These are phyloP conservation scores for Uromyces viciae-fabae DNA, from an alignment of 1,284 basidiomycete genomes.

Conservation along the genomic window DNA sequence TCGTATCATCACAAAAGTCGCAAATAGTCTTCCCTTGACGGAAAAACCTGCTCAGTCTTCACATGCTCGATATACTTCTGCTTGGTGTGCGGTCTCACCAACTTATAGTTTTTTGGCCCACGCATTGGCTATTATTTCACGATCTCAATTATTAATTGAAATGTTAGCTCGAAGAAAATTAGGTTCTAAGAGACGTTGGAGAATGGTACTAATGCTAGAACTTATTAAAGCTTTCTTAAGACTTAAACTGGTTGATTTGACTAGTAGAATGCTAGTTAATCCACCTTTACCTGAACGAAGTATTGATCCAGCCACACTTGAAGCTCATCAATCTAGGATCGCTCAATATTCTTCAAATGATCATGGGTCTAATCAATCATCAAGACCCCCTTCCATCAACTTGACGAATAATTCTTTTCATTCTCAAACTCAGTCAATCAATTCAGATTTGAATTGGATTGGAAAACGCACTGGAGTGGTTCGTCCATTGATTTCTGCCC, in stretches of 20 bases:
- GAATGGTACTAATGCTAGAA: constrained; percentile 56
- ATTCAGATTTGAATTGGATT: constrained; percentile 44
- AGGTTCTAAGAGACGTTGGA: constrained; percentile 52
- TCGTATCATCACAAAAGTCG: constrained; percentile 53
- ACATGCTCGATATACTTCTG: constrained; percentile 66
- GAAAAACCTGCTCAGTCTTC: constrained; percentile 53
- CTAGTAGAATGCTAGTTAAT: constrained; percentile 53
- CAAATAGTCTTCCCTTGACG: constrained; percentile 42
- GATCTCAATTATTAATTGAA: constrained; percentile 75
- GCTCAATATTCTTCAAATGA: background rate
- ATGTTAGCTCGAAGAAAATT: constrained; percentile 69
- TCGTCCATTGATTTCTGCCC: constrained; percentile 24
- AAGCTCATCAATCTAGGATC: constrained; percentile 11
- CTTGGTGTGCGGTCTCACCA: constrained; percentile 68
- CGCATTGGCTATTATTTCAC: constrained; percentile 68
- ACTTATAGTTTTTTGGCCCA: constrained; percentile 73
- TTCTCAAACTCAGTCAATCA: constrained; percentile 20
- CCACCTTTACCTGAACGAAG: constrained; percentile 53
- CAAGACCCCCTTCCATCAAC: background rate
- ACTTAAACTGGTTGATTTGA: constrained; percentile 54
- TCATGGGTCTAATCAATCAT: constrained; percentile 26
- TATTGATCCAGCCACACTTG: constrained; percentile 49
- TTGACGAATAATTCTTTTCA: background rate
- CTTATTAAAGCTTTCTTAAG: constrained; percentile 55
- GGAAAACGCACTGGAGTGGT: constrained; percentile 32